phyloP scores from a whole-genome alignment of 306 rosid species.

The Pyrus communis region DNA sequence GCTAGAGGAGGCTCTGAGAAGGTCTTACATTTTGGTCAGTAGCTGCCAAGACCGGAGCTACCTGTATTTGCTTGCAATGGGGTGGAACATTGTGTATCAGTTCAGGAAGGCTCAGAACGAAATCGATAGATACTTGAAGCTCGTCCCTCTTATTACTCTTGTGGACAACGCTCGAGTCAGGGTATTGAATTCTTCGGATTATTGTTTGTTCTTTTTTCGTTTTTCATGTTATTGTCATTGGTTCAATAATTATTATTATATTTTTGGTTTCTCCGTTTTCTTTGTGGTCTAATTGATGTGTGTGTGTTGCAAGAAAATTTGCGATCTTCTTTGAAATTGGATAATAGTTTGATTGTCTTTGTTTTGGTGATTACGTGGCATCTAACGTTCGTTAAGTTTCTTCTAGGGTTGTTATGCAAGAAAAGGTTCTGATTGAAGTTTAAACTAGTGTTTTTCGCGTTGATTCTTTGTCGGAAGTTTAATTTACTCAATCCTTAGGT shows the following conservation, averaged over 20 bases:
- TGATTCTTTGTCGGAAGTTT: background rate
- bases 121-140: conserved; percentile 77
- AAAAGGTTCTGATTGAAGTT: background rate
- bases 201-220: conserved; percentile 8
- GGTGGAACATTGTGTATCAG: conserved; percentile 96
- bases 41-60: conserved; percentile 93
- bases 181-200: conserved; percentile 35
- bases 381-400: background rate
- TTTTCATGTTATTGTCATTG: background rate
- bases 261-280: background rate
- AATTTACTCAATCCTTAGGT: conserved; percentile 12
- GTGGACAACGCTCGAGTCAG: conserved; percentile 97
- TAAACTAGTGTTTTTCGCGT: background rate
- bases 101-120: conserved; percentile 96
- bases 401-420: background rate
- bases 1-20: conserved; percentile 90
- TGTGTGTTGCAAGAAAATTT: background rate
- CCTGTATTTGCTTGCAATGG: conserved; percentile 91
- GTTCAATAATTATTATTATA: background rate
- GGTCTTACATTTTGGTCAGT: conserved; percentile 72
- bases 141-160: conserved; percentile 89
- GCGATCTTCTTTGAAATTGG: background rate
- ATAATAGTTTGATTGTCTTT: background rate
- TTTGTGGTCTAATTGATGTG: background rate
- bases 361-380: background rate